Conservation (phyloP, 192 early-diverging fungal genomes). For the Linnemannia elongata region DNA sequence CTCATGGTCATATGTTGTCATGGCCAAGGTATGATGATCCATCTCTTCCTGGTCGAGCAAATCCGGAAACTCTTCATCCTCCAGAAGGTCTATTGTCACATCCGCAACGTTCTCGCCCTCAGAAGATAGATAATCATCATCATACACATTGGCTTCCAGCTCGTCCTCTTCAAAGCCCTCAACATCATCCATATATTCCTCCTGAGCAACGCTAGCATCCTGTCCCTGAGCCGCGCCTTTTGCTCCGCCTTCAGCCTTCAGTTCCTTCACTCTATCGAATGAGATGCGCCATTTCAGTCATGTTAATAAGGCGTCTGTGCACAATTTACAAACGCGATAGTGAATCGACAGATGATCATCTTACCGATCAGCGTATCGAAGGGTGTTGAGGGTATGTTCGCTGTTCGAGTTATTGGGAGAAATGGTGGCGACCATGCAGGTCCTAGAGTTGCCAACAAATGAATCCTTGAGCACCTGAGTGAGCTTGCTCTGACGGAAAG, state of each 20-base stretch:
- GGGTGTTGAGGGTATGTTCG: constrained; percentile 97
- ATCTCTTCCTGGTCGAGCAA: constrained; percentile 50
- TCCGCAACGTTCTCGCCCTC: constrained; percentile 59
- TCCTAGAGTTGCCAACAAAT: constrained; percentile 96
- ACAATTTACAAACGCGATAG: neutral
- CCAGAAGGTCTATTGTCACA: constrained; percentile 55
- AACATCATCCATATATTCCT: constrained; percentile 54
- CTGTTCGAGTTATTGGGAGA: constrained; percentile 97
- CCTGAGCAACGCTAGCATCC: neutral
- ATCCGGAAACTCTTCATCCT: constrained; percentile 56
- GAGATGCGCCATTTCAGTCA: neutral
- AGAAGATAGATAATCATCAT: constrained; percentile 46
- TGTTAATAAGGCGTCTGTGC: neutral
- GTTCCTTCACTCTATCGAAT: constrained; percentile 43
- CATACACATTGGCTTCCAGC: constrained; percentile 22
- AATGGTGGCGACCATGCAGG: constrained; percentile 99
- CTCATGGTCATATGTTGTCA: constrained; percentile 47
- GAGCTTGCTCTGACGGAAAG: constrained; percentile 97
- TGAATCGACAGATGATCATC: neutral
- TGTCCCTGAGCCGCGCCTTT: constrained; percentile 18
- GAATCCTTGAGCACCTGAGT: constrained; percentile 99
- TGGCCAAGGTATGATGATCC: constrained; percentile 38
- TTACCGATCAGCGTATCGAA: constrained; percentile 95
- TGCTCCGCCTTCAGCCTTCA: constrained; percentile 40
- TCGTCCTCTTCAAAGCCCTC: constrained; percentile 33